Conservation (phyloP, 2,329 filamentous ascomycete genomes). For the Bipolaris zeicola region DNA sequence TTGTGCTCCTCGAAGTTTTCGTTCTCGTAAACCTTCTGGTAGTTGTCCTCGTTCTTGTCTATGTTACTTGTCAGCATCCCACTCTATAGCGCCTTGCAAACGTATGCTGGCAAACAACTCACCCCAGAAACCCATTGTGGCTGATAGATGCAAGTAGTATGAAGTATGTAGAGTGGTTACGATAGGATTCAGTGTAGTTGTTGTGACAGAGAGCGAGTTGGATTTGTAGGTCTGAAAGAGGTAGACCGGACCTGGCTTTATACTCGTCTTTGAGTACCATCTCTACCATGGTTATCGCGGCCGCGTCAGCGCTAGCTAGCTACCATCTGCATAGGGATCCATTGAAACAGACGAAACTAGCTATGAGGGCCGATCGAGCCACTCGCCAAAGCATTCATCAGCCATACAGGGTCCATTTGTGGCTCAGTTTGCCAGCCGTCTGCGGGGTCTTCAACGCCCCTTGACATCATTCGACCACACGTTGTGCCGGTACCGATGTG, state of each 20-base stretch:
- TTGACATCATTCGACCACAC: conserved; percentile 17
- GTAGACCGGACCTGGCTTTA: conserved; percentile 14
- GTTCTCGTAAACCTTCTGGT: conserved; percentile 61
- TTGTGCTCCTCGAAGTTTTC: conserved; percentile 59
- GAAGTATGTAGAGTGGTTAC: too few relatives aligned
- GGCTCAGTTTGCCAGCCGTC: conserved; percentile 23
- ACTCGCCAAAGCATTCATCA: conserved; percentile 27
- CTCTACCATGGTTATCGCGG: conserved; percentile 2
- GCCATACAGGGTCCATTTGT: conserved; percentile 29
- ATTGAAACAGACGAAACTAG: conserved; percentile 11
- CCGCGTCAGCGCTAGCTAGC: conserved; percentile 19
- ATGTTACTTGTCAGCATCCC: conserved; percentile 4
- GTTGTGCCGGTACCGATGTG: conserved; percentile 1
- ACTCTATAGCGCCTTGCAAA: background rate
- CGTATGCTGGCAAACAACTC: background rate
- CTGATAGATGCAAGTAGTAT: background rate
- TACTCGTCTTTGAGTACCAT: conserved; percentile 11
- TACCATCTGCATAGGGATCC: background rate
- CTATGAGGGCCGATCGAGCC: conserved; percentile 22
- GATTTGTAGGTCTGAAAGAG: background rate
- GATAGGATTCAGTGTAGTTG: background rate
- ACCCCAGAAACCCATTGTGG: conserved; percentile 54
- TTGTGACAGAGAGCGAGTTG: background rate
- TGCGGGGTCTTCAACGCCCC: conserved; percentile 6
- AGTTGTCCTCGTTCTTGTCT: conserved; percentile 61